Conservation (phyloP, 441 rosid species). For the Erodium texanum region DNA sequence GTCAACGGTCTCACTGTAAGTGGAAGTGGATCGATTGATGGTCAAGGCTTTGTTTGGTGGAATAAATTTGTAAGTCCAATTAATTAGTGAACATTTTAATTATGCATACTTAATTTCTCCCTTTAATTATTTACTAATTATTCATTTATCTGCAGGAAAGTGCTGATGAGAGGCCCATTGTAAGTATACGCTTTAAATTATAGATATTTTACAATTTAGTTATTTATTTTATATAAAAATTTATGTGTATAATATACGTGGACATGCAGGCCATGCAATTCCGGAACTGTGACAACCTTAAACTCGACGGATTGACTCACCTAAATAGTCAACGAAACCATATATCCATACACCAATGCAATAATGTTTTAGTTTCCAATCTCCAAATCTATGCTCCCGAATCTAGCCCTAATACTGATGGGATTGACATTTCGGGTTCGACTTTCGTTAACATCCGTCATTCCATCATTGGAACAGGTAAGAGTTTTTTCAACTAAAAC, state of each 20-base stretch:
- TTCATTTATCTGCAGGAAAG: neutral
- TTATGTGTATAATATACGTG: neutral
- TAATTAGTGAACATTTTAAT: too few relatives aligned
- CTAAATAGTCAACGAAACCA: constrained; percentile 32
- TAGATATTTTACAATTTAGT: too few relatives aligned
- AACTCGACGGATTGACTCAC: constrained; percentile 19
- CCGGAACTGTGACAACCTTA: constrained; percentile 23
- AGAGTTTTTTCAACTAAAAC: neutral
- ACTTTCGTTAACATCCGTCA: constrained; percentile 19
- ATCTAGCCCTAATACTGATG: constrained; percentile 38
- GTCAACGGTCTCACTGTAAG: neutral
- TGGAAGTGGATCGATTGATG: neutral
- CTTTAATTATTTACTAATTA: too few relatives aligned
- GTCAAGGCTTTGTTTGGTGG: neutral
- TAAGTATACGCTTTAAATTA: neutral
- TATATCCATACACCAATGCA: constrained; percentile 17
- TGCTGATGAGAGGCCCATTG: neutral
- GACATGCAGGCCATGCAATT: constrained; percentile 24
- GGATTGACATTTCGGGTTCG: constrained; percentile 27
- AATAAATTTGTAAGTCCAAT: neutral
- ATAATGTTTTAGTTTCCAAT: constrained; percentile 19
- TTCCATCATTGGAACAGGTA: constrained; percentile 22
- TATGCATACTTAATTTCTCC: too few relatives aligned
- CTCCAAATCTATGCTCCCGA: constrained; percentile 24
- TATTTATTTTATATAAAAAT: too few relatives aligned